phyloP scores from a whole-genome alignment of 306 rosid species.

The Myrica gale region DNA sequence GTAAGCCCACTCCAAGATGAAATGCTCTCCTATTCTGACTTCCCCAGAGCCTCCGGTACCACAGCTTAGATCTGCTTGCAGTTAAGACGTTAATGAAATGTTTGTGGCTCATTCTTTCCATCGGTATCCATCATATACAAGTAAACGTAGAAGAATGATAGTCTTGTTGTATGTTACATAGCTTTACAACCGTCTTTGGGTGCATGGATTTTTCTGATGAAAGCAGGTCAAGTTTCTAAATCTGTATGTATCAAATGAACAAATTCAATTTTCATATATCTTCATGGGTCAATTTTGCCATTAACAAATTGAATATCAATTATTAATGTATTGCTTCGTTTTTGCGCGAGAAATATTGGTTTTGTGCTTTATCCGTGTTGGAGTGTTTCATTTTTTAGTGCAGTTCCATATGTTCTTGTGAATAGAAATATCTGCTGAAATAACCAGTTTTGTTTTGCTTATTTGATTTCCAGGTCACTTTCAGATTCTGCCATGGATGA shows the following conservation, averaged over 20 bases:
- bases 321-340: neutral
- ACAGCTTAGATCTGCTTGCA: neutral
- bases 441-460: neutral
- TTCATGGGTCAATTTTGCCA: neutral
- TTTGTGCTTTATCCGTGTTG: no score
- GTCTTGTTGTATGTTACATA: neutral
- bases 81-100: neutral
- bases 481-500: neutral
- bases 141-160: neutral
- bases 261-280: neutral
- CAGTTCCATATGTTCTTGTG: neutral
- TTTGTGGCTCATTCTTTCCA: neutral
- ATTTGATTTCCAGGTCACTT: neutral
- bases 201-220: neutral
- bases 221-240: conserved; percentile 1
- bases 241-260: neutral
- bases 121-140: neutral
- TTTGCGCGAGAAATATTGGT: neutral
- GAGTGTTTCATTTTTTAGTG: neutral
- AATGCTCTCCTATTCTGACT: neutral
- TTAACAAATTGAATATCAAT: no score
- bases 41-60: no score
- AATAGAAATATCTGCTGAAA: neutral
- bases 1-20: no score
- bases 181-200: no score